phyloP scores from a whole-genome alignment of 2,329 filamentous ascomycete genomes.

The Xenosphaeropsis pyriputrescens region DNA sequence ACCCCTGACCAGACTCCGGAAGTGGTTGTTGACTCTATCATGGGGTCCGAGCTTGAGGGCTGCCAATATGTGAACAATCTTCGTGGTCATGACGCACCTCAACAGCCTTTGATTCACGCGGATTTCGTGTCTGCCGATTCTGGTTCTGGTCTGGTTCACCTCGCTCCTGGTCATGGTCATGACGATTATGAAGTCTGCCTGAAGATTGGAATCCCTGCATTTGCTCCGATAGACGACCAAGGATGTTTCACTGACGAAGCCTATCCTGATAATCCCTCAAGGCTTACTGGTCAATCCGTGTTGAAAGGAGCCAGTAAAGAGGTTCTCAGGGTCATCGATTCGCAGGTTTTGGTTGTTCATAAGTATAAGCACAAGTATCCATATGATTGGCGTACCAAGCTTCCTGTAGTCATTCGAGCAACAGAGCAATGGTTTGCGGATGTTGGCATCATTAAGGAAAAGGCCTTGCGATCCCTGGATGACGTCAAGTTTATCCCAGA shows the following conservation, averaged over 20 bases:
- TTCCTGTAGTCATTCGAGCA: constrained; percentile 78
- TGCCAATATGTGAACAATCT: constrained; percentile 60
- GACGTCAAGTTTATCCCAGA: constrained; percentile 68
- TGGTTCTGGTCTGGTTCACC: constrained; percentile 90
- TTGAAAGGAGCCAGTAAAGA: constrained; percentile 52
- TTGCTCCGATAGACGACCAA: constrained; percentile 70
- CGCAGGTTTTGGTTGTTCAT: constrained; percentile 54
- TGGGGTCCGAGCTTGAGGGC: constrained; percentile 49
- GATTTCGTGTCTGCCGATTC: constrained; percentile 81
- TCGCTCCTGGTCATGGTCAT: constrained; percentile 89
- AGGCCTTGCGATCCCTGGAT: constrained; percentile 54
- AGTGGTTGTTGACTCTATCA: constrained; percentile 39
- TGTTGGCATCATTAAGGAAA: constrained; percentile 65
- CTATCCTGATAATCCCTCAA: constrained; percentile 51
- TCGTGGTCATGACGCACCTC: constrained; percentile 36
- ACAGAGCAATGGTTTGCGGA: constrained; percentile 98
- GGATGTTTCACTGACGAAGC: constrained; percentile 72
- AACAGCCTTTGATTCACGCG: constrained; percentile 64
- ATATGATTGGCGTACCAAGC: constrained; percentile 94
- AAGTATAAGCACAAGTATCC: constrained; percentile 83
- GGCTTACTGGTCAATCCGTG: constrained; percentile 59
- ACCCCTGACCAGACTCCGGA: constrained; percentile 17
- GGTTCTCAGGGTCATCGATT: constrained; percentile 54
- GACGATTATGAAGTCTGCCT: constrained; percentile 84
- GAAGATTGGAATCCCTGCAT: constrained; percentile 53